Evolutionary conservation across 2,329 filamentous ascomycete genomes (phyloP).

Genomic region (Uncinocarpus reesii): DNA sequence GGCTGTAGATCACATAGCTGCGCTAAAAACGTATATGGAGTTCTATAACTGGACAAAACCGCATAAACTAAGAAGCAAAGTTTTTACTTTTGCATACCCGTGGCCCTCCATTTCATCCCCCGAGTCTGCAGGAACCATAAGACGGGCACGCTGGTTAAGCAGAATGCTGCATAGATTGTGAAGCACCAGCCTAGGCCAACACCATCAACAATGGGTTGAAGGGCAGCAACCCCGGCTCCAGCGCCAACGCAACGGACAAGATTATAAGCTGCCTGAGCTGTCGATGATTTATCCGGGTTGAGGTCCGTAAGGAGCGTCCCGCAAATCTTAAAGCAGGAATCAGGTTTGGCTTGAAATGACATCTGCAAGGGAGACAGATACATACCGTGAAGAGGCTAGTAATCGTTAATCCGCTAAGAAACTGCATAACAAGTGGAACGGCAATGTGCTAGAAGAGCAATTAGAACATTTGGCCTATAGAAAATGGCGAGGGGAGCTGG

Average conservation of each 20-base stretch:
- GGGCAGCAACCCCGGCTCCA: not conserved
- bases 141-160: constrained; percentile 4
- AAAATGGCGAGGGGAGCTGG: not conserved
- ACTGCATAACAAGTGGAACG: constrained; percentile 5
- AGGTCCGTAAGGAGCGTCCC: constrained; percentile 7
- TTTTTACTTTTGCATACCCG: no score
- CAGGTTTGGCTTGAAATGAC: not conserved
- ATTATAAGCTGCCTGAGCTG: constrained; percentile 6
- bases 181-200: constrained; percentile 5
- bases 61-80: no score
- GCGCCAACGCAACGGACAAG: constrained; percentile 1
- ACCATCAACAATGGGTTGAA: constrained; percentile 4
- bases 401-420: not conserved
- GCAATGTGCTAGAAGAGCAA: constrained; percentile 1
- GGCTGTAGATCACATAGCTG: no score
- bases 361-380: not conserved
- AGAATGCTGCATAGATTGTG: constrained; percentile 6
- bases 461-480: no score
- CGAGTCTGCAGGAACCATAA: constrained; percentile 8
- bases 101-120: constrained; percentile 10
- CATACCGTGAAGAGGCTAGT: constrained; percentile 4
- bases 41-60: no score
- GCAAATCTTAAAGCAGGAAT: not conserved
- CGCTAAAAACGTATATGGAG: no score
- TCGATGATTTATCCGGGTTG: constrained; percentile 1